Conservation (phyloP, 768 basidiomycete genomes). For the Tricholoma bakamatsutake region DNA sequence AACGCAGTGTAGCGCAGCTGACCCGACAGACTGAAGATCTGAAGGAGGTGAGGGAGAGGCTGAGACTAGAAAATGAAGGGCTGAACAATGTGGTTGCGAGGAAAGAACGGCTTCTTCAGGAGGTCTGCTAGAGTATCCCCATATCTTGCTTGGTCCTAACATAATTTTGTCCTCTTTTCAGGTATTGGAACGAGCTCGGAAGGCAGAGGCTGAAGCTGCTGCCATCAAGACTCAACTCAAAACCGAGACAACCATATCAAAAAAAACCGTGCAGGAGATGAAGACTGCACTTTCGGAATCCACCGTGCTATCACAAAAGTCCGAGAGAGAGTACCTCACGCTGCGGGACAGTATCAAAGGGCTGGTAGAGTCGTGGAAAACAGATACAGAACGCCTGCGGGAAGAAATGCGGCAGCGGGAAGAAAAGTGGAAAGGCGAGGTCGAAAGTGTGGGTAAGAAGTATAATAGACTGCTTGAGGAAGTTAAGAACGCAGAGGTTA, state of each 20-base stretch:
- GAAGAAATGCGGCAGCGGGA: conserved; percentile 75
- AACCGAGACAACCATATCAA: conserved; percentile 62
- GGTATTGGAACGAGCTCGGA: conserved; percentile 80
- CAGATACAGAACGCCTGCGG: conserved; percentile 63
- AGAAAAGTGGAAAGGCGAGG: conserved; percentile 61
- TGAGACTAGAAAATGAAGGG: conserved; percentile 82
- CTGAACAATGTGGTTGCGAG: conserved; percentile 83
- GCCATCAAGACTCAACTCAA: conserved; percentile 69
- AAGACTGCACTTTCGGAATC: conserved; percentile 68
- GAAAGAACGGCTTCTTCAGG: conserved; percentile 83
- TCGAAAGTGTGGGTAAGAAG: conserved; percentile 63
- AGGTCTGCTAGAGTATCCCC: conserved; percentile 40
- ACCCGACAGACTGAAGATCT: conserved; percentile 85
- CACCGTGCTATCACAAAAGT: conserved; percentile 70
- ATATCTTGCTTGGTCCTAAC: not conserved
- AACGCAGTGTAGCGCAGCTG: conserved; percentile 77
- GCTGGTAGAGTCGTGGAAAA: conserved; percentile 67
- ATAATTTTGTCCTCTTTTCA: conserved; percentile 17
- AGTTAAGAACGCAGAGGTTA: conserved; percentile 45
- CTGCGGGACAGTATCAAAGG: conserved; percentile 72
- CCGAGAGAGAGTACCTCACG: conserved; percentile 77
- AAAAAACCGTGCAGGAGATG: conserved; percentile 78
- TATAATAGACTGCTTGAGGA: conserved; percentile 62
- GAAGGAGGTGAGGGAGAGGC: conserved; percentile 79
- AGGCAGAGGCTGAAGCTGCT: conserved; percentile 74